Percentiles rank a stretch among this genome's conserved stretches.
Conservation (phyloP, 768 basidiomycete genomes). For the Boletellus ananiceps region DNA sequence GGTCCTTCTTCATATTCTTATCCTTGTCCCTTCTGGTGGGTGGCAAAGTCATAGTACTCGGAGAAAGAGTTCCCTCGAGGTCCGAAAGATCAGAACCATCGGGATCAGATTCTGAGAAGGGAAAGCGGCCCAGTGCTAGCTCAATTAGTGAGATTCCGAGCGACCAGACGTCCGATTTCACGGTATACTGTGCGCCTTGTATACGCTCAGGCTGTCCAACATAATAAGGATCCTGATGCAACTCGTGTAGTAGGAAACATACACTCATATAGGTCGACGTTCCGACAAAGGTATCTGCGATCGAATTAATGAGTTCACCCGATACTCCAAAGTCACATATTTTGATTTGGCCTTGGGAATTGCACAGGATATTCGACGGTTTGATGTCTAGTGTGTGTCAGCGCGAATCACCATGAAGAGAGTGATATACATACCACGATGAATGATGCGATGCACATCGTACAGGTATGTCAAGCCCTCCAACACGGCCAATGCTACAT, state of each 20-base stretch:
- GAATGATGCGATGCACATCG: constrained; percentile 96
- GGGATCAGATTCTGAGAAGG: constrained; percentile 79
- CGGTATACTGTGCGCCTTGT: constrained; percentile 96
- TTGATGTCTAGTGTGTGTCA: constrained; percentile 77
- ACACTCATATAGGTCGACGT: constrained; percentile 99
- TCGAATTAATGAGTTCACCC: constrained; percentile 97
- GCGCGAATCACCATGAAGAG: neutral
- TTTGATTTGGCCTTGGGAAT: constrained; percentile 94
- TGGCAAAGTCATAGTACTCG: constrained; percentile 49
- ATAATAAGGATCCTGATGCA: constrained; percentile 10
- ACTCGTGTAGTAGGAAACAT: constrained; percentile 31
- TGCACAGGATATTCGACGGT: constrained; percentile 95
- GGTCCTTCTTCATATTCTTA: constrained; percentile 63
- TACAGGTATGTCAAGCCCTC: constrained; percentile 96
- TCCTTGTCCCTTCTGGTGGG: constrained; percentile 35
- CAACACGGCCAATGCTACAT: constrained; percentile 91
- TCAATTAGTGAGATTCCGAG: constrained; percentile 96
- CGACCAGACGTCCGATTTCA: constrained; percentile 99
- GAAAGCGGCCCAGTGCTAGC: constrained; percentile 94
- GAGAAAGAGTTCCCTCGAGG: constrained; percentile 76
- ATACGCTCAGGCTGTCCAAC: constrained; percentile 88
- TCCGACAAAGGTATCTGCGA: constrained; percentile 98
- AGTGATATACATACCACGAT: constrained; percentile 70
- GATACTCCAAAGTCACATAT: constrained; percentile 99
- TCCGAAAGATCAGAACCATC: constrained; percentile 78